Conservation (phyloP, 148 eudicot genomes). For the Vaccinium macrocarpon region DNA sequence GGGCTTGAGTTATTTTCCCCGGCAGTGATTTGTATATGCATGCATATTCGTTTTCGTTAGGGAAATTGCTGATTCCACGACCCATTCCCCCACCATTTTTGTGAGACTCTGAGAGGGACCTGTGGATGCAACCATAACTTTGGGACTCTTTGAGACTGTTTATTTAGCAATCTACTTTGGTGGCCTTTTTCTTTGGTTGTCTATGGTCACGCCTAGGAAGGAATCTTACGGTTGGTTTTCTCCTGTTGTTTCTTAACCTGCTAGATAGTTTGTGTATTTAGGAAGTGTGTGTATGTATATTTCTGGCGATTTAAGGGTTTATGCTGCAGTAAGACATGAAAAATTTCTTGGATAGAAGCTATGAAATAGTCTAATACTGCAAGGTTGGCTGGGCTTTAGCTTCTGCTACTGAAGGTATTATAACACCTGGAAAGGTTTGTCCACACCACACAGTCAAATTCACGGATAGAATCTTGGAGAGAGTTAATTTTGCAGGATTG, state of each 20-base stretch:
- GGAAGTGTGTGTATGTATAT: background rate
- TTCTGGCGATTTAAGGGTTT: background rate
- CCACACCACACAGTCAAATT: background rate
- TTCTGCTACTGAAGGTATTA: background rate
- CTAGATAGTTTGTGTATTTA: background rate
- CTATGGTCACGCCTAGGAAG: background rate
- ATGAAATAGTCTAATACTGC: background rate
- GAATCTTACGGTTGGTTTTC: background rate
- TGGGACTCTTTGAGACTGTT: background rate
- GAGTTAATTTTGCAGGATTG: background rate
- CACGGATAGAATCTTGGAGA: background rate
- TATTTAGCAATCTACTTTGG: background rate
- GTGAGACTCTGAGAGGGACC: background rate
- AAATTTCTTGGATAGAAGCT: background rate
- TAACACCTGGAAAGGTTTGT: background rate
- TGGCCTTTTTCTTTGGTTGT: background rate
- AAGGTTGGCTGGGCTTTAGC: background rate
- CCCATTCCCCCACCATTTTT: too few species aligned
- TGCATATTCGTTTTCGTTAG: background rate
- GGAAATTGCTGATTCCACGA: background rate
- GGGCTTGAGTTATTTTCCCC: background rate
- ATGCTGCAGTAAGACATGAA: background rate
- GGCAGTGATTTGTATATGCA: background rate
- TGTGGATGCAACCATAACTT: background rate
- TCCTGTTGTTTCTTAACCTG: background rate